These are phyloP conservation scores for Candida pseudofarinosa DNA, from an alignment of 805 yeast genomes.

Conservation along the genomic window DNA sequence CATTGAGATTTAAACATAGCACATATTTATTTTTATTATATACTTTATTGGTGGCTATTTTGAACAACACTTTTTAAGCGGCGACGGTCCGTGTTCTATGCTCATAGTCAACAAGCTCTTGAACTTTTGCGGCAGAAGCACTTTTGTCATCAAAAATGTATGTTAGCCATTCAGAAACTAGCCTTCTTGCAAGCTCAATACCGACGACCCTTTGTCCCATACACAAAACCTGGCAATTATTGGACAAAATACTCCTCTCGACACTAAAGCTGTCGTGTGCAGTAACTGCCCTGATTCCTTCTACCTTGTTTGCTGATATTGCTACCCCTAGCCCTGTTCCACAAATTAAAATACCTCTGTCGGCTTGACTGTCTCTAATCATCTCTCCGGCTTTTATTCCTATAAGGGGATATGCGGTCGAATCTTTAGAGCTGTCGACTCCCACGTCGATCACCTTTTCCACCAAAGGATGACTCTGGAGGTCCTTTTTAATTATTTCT, in stretches of 20 bases:
- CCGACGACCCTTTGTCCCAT: conserved; percentile 49
- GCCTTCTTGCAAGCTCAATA: conserved; percentile 38
- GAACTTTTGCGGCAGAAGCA: conserved; percentile 41
- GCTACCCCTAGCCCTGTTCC: conserved; percentile 52
- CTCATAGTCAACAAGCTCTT: conserved; percentile 26
- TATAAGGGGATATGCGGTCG: conserved; percentile 39
- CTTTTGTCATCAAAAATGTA: conserved; percentile 36
- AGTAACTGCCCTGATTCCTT: conserved; percentile 45
- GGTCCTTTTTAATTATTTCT: conserved; percentile 31
- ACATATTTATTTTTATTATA: too few relatives aligned
- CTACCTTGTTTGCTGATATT: conserved; percentile 43
- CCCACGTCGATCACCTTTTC: conserved; percentile 37
- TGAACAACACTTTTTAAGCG: too few relatives aligned
- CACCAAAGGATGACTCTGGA: conserved; percentile 24
- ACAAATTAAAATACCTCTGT: conserved; percentile 43
- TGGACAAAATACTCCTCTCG: conserved; percentile 41
- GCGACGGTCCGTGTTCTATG: not conserved
- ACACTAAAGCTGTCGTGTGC: conserved; percentile 47
- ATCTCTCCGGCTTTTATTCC: conserved; percentile 42
- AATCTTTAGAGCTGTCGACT: conserved; percentile 26
- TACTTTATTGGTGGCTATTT: too few relatives aligned
- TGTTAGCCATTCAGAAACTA: conserved; percentile 42
- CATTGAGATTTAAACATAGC: too few relatives aligned
- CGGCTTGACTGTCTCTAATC: conserved; percentile 38
- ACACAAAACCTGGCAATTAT: conserved; percentile 43